Evolutionary conservation across 768 basidiomycete species (phyloP), one percentile per base, ranked within the genome.

Genomic region (Auricularia sp.): DNA sequence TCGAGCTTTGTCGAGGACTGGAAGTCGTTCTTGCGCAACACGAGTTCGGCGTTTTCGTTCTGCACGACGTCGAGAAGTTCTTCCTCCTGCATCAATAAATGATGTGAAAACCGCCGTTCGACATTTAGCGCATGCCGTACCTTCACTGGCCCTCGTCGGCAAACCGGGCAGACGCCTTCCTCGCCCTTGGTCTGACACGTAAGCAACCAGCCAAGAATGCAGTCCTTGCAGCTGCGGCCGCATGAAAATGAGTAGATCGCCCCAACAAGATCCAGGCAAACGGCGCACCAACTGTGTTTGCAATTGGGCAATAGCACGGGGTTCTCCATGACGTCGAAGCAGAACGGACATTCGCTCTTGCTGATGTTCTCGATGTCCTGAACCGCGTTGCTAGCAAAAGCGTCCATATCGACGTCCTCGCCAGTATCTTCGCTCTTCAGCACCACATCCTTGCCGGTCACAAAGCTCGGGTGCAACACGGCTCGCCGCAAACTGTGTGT

Each of bases 1-100:
- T 93, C 84, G 3, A 98, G 78, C 74, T 98, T 98, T 0, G 95
- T 97, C 8, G 91, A 94, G 3, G 91, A 89, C 44, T 84, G 82
- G 74, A 97, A 92, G 74, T 95, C 85, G 67, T 93, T 93, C 68
- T 86, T 84, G 11, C 90, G 80, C 56, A 95, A 75, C 14, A 83
- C 76, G 34, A 93, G 78, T 16, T 73, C 76, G 12, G 82, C 75
- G 43, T 59, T 23, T 7, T 59, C 29, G 56, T 59, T 35, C 34
- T 59, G 29, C 56, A 59, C 56, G 23, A 70, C 53, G n/a, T 67
- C 67, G 10, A 65, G 66, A 11, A 78, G 67, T 5, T 75, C 70
- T 1, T 67, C 66, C 42, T 73, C 69, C 23, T 62, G 67, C 23
- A 72, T 29, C 59, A 1, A 74, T 8, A 72, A 72, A 43, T 71